phyloP scores from a whole-genome alignment of 768 basidiomycete species.

The Rhizopogon vesiculosus region DNA sequence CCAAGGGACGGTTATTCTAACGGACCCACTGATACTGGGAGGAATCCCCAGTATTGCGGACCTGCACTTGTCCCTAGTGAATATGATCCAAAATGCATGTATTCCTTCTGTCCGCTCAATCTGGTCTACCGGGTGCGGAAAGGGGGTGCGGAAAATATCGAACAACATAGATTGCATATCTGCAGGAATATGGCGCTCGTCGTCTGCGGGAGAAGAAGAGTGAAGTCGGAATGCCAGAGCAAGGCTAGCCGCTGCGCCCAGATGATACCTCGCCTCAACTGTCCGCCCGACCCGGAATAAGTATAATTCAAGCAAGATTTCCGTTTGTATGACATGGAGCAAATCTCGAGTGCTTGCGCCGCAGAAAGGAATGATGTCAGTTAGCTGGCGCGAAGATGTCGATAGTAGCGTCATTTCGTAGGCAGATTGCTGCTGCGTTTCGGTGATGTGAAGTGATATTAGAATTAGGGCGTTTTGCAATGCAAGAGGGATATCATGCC shows the following conservation, averaged over 20 bases:
- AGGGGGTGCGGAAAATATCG: background rate
- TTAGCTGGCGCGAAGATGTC: constrained; percentile 42
- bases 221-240: constrained; percentile 45
- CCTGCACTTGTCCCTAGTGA: constrained; percentile 30
- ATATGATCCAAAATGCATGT: constrained; percentile 35
- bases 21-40: constrained; percentile 21
- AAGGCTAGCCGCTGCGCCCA: constrained; percentile 42
- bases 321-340: constrained; percentile 53
- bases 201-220: constrained; percentile 8
- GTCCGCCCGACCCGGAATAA: constrained; percentile 56
- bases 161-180: background rate
- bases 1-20: constrained; percentile 37
- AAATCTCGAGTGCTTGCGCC: constrained; percentile 32
- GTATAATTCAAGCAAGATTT: constrained; percentile 63
- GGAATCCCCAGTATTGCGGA: constrained; percentile 25
- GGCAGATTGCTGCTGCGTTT: constrained; percentile 31
- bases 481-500: constrained; percentile 39
- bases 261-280: constrained; percentile 57
- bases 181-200: background rate
- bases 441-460: constrained; percentile 49
- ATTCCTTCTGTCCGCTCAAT: constrained; percentile 34
- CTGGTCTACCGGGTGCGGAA: constrained; percentile 28
- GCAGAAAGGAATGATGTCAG: constrained; percentile 38
- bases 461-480: constrained; percentile 47
- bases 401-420: constrained; percentile 43